A percentile compares a stretch with the other conserved stretches of the same genome.
These are phyloP conservation scores for Microbotryum violaceum DNA, from an alignment of 1,284 basidiomycete species.

Conservation along the genomic window DNA sequence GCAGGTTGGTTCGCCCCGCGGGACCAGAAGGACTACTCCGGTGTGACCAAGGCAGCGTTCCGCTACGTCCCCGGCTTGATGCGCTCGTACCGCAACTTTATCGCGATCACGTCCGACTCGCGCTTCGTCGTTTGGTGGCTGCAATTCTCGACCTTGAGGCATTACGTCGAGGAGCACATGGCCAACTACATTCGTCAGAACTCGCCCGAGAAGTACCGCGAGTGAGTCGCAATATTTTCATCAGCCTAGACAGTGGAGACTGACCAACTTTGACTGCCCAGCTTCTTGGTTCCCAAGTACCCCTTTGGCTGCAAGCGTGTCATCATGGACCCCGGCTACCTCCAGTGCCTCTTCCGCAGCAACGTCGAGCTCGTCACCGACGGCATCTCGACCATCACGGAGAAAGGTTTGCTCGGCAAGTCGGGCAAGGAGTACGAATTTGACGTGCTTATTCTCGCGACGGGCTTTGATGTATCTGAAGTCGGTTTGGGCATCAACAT, in stretches of 20 bases:
- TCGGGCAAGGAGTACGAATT: conserved; percentile 17
- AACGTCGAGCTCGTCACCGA: conserved; percentile 24
- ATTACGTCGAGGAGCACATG: conserved; percentile 23
- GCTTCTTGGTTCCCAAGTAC: conserved; percentile 3
- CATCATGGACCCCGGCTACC: conserved; percentile 18
- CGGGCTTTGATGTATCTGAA: conserved; percentile 22
- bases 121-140: conserved; percentile 20
- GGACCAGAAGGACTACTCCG: conserved; percentile 1
- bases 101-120: conserved; percentile 13
- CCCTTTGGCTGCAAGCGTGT: conserved; percentile 7
- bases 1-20: conserved; percentile 18
- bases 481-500: conserved; percentile 17
- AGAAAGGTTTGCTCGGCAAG: conserved; percentile 16
- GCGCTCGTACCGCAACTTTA: conserved; percentile 7
- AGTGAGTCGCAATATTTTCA: conserved; percentile 17
- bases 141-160: conserved; percentile 20
- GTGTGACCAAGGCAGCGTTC: conserved; percentile 3
- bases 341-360: conserved; percentile 4
- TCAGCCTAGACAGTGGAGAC: background rate
- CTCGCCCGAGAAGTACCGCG: conserved; percentile 33
- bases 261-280: background rate
- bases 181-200: conserved; percentile 27
- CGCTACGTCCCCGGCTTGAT: conserved; percentile 7
- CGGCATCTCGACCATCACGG: conserved; percentile 24
- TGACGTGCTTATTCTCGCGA: conserved; percentile 27